Percentiles rank a stretch among this genome's conserved stretches.
phyloP scores from a whole-genome alignment of 306 rosid genomes.

The Pachyrhizus erosus region DNA sequence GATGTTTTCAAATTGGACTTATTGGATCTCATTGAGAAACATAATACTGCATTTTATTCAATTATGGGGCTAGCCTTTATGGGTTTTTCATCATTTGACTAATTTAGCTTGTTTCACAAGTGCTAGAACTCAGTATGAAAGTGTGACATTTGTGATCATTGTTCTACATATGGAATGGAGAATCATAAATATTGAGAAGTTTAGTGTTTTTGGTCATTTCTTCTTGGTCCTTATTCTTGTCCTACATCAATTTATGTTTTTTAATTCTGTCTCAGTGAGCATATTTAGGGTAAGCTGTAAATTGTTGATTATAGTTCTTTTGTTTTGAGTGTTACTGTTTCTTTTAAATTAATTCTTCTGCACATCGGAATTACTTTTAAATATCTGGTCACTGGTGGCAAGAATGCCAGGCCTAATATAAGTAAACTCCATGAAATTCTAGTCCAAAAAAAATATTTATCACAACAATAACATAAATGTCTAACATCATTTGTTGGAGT shows the following conservation, averaged over 20 bases:
- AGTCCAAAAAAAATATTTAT: not conserved
- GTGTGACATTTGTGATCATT: not conserved
- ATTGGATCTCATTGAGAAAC: slow-evolving; percentile 28
- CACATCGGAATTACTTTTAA: not conserved
- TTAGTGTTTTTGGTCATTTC: slow-evolving; percentile 5
- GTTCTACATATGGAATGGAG: too few relatives aligned
- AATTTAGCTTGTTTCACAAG: slow-evolving; percentile 15
- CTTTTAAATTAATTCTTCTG: not conserved
- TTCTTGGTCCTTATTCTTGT: not conserved
- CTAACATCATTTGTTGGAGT: not conserved
- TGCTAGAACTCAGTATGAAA: slow-evolving; percentile 6
- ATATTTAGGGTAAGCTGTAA: not conserved
- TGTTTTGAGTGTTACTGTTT: not conserved
- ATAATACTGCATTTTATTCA: slow-evolving; percentile 19
- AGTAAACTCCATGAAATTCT: slow-evolving; percentile 1
- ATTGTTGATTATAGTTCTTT: not conserved
- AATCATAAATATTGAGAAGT: slow-evolving; percentile 2
- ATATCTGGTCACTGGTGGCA: slow-evolving; percentile 11
- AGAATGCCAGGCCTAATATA: not conserved
- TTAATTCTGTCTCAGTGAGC: not conserved
- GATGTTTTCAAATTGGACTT: slow-evolving; percentile 24
- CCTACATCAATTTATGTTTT: not conserved
- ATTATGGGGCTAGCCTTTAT: slow-evolving; percentile 1
- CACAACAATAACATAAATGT: not conserved
- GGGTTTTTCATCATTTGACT: slow-evolving; percentile 10